These are phyloP conservation scores for Triglochin maritima DNA, from an alignment of 106 monocot species.

Conservation along the genomic window DNA sequence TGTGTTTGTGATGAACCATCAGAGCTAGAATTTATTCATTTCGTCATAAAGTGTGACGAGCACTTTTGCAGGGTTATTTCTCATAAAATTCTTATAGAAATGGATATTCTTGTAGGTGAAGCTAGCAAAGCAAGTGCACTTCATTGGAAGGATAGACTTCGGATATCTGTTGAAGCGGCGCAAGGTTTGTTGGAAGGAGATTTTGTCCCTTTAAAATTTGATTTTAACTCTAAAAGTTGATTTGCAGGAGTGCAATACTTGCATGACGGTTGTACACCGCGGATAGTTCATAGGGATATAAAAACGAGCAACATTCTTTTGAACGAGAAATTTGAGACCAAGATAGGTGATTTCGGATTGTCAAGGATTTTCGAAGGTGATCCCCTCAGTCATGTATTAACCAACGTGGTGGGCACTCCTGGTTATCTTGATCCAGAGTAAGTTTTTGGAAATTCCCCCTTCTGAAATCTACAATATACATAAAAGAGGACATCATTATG, in stretches of 20 bases:
- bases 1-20: neutral
- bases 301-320: slow-evolving; percentile 9
- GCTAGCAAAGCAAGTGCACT: neutral
- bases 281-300: slow-evolving; percentile 9
- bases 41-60: neutral
- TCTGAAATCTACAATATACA: neutral
- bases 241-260: slow-evolving; percentile 6
- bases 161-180: neutral
- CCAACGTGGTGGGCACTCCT: neutral
- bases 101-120: neutral
- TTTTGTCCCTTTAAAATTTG: neutral
- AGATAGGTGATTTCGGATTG: slow-evolving; percentile 9
- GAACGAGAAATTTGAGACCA: neutral
- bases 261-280: slow-evolving; percentile 7
- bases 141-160: neutral
- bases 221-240: neutral
- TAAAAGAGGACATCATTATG: neutral
- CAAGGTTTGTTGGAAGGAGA: neutral
- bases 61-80: neutral
- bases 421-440: slow-evolving; percentile 9
- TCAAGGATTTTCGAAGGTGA: slow-evolving; percentile 2
- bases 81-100: neutral
- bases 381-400: neutral
- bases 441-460: neutral
- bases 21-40: neutral